Evolutionary conservation across 2,329 filamentous ascomycete genomes (phyloP), one percentile per base, ranked within the genome.

Genomic region (Diaporthe citri): DNA sequence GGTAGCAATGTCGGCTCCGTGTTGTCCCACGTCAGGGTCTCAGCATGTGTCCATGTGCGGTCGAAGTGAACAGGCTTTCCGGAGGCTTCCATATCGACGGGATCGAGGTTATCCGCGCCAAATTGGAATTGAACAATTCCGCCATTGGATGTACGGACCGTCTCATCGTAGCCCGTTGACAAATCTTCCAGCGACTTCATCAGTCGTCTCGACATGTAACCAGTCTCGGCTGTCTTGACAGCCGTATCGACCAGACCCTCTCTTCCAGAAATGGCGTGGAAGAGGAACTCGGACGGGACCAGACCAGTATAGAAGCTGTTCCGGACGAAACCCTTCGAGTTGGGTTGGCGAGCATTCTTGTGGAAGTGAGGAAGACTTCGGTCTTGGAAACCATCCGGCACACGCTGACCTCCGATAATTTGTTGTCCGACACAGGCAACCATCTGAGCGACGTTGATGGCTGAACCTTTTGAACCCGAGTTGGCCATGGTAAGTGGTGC

Each of bases 381-480:
- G 83, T 98, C 96, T 82, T 98, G 96, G 85, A 99, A 99, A 9
- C 97, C 97, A 84, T 99, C 95, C 59, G 95, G 91, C 43, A 99
- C 96, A 90, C 97, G 96, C 81, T 94, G 91, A 66, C 95, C 95
- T 76, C 94, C 94, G 80, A 99, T 98, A 90, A 98, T 98, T 80
- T 99, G 97, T 85, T 99, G 97, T 69, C 97, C 97, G 82, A 99
- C 97, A 75, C 96, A 92, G 74, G 97, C 96, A 82, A 98, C 94
- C 97, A 99, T 99, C 86, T 99, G 97, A 12, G 97, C 97, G 46
- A 99, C 97, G 88, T 99, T 99, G 87, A 99, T 97, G 80, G 95
- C 94, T 7, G 95, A 98, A 82, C 97, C 97, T 84, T 99, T 99
- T 72, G 96, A 98, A 66, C 97, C 97, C 17, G 95, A 98, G 77